Percentiles rank a stretch among this genome's conserved stretches.
phyloP scores from a whole-genome alignment of 179 eudicot species.

The Dionaea muscipula region DNA sequence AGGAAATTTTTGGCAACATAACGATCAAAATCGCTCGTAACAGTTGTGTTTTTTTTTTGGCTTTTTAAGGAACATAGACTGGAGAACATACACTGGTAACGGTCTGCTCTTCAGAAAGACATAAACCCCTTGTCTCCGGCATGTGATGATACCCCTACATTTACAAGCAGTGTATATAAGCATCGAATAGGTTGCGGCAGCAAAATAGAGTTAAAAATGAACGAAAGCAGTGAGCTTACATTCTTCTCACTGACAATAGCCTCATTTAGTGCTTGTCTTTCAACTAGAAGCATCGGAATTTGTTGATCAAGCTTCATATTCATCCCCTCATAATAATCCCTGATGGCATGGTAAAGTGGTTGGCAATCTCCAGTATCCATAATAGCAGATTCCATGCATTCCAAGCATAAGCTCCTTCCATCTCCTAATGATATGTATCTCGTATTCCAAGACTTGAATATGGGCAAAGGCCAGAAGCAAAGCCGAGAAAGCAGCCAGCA shows the following conservation, averaged over 20 bases:
- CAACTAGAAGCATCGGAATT: conserved; percentile 94
- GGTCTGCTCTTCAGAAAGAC: conserved; percentile 97
- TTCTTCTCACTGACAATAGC: conserved; percentile 94
- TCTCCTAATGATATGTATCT: conserved; percentile 75
- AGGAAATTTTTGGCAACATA: not conserved
- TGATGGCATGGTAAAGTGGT: conserved; percentile 81
- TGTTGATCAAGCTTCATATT: conserved; percentile 87
- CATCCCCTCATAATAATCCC: conserved; percentile 96
- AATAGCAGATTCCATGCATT: conserved; percentile 95
- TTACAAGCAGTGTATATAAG: too few species aligned
- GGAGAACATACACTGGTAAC: conserved; percentile 64
- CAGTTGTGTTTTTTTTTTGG: too few species aligned
- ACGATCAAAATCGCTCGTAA: not conserved
- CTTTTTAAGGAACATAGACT: too few species aligned
- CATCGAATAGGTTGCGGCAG: too few species aligned
- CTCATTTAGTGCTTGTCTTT: conserved; percentile 93
- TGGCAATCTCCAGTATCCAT: conserved; percentile 99
- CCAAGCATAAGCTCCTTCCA: conserved; percentile 81
- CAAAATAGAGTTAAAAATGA: too few species aligned
- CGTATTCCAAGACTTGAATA: conserved; percentile 53
- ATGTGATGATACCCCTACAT: conserved; percentile 91
- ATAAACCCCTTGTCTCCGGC: conserved; percentile 98
- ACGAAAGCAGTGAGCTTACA: conserved; percentile 26
- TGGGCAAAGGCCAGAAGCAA: conserved; percentile 6
- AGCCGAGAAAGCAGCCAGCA: not conserved